Conservation (phyloP, 371 early-diverging fungal species). For the Mucor racemosus region DNA sequence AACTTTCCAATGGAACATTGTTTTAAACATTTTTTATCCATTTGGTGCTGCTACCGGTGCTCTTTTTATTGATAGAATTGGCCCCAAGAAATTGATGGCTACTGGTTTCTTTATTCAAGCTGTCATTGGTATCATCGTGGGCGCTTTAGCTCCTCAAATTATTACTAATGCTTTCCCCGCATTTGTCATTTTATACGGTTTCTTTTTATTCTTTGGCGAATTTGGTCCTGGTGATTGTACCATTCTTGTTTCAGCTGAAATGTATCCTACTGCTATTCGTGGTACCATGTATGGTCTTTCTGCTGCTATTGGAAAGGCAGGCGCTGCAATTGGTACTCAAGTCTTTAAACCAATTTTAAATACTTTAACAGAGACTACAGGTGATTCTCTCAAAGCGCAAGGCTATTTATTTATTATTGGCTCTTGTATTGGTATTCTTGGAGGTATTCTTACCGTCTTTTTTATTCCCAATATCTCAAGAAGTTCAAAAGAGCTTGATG, state of each 20-base stretch:
- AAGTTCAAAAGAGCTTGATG: slow-evolving; percentile 49
- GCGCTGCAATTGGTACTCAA: slow-evolving; percentile 58
- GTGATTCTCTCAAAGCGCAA: slow-evolving; percentile 29
- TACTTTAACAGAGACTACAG: slow-evolving; percentile 39
- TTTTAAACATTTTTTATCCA: slow-evolving; percentile 58
- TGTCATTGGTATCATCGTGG: slow-evolving; percentile 57
- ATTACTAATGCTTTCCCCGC: slow-evolving; percentile 46
- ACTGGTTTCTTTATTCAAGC: slow-evolving; percentile 57
- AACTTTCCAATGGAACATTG: slow-evolving; percentile 53
- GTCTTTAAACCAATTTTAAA: slow-evolving; percentile 54
- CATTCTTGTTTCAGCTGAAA: slow-evolving; percentile 55
- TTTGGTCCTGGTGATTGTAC: slow-evolving; percentile 65
- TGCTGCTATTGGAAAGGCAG: slow-evolving; percentile 60
- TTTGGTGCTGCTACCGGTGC: slow-evolving; percentile 59
- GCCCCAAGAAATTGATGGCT: slow-evolving; percentile 59
- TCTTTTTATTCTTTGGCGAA: slow-evolving; percentile 61
- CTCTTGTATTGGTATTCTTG: slow-evolving; percentile 54
- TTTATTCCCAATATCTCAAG: slow-evolving; percentile 40
- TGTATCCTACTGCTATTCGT: slow-evolving; percentile 64
- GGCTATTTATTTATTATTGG: slow-evolving; percentile 49
- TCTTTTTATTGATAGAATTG: slow-evolving; percentile 50
- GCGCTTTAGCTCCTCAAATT: slow-evolving; percentile 45
- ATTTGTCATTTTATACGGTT: slow-evolving; percentile 62
- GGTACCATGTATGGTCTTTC: slow-evolving; percentile 63
- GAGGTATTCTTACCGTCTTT: slow-evolving; percentile 44